Percentiles rank a stretch among this genome's conserved stretches.
Evolutionary conservation across 768 basidiomycete genomes (phyloP).

Genomic region (Lentinula raphanica): DNA sequence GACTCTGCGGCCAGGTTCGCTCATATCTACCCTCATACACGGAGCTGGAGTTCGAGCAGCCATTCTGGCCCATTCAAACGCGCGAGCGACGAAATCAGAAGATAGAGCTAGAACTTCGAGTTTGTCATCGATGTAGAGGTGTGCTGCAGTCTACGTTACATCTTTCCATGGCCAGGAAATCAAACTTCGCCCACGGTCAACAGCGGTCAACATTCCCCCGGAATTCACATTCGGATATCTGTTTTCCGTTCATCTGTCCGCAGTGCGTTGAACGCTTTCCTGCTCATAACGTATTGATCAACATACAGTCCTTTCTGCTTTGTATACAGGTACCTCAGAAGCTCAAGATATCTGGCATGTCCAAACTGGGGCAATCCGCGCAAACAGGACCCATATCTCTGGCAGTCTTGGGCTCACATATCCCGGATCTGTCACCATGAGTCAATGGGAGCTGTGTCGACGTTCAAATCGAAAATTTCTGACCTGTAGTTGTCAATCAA

Average conservation of each 20-base stretch:
- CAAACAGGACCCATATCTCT: not conserved
- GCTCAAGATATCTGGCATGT: not conserved
- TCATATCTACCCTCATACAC: too few species aligned
- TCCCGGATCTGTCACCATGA: not conserved
- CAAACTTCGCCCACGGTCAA: not conserved
- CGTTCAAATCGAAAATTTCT: too few species aligned
- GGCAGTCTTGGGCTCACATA: not conserved
- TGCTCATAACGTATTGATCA: not conserved
- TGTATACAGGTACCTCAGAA: not conserved
- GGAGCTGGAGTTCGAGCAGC: too few species aligned
- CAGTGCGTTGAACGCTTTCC: not conserved
- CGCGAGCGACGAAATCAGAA: too few species aligned
- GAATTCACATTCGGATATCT: not conserved
- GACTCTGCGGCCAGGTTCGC: too few species aligned
- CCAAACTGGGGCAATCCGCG: not conserved
- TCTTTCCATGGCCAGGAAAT: too few species aligned
- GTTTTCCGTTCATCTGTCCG: not conserved
- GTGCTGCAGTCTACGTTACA: too few species aligned
- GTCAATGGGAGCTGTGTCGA: not conserved
- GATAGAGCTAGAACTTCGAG: too few species aligned
- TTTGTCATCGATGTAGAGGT: too few species aligned
- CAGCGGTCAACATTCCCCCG: not conserved
- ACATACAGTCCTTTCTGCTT: not conserved
- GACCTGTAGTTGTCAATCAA: not conserved
- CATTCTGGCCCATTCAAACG: too few species aligned